Evolutionary conservation across 139 green algal species (phyloP), one percentile per base, ranked within the genome.

Genomic region (Closterium sp.): DNA sequence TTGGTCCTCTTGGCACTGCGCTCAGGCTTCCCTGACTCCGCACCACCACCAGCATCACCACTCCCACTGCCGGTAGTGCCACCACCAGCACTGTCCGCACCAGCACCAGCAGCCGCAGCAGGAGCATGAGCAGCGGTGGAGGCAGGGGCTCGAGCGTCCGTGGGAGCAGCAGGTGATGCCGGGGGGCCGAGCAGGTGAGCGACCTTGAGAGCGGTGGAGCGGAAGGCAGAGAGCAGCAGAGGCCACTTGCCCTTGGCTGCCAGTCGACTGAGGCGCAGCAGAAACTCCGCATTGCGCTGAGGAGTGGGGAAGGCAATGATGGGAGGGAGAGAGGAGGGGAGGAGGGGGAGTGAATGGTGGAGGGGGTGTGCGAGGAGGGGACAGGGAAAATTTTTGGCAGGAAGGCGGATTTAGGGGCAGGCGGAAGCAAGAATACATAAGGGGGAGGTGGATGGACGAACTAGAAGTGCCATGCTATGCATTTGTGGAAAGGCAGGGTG

Each of bases 171-270:
- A 31, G 28, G 28, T 5, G 84, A 30, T 6, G 84, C 21, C 6
- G 84, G n/a, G 84, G 22, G 84, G 1, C 9, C 85, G 9, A 31
- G 28, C 28, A 87, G 85, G 28, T 87, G 85, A 22, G 85, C n/a
- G 85, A 87, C 85, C 28, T 87, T 87, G 28, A 31, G 28, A 21
- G 28, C 28, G 0, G 97, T 97, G 3, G 94, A 93, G 4, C 96
- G 95, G 93, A 98, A 99, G 19, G 97, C 98, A 88, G 97, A 95
- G 73, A 99, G 92, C 84, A 99, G 95, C 62, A 96, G 95, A 1
- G 29, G 86, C 98, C 98, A 99, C 91, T 98, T 98, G n/a, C 94
- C 89, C 32, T 97, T 96, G 94, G 97, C 95, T 0, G 96, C 91
- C 30, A 92, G 93, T 1, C 50, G 45, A 9, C 70, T 28, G 2